Conservation (phyloP, 2,329 filamentous ascomycete species). For the Alternaria triticina region DNA sequence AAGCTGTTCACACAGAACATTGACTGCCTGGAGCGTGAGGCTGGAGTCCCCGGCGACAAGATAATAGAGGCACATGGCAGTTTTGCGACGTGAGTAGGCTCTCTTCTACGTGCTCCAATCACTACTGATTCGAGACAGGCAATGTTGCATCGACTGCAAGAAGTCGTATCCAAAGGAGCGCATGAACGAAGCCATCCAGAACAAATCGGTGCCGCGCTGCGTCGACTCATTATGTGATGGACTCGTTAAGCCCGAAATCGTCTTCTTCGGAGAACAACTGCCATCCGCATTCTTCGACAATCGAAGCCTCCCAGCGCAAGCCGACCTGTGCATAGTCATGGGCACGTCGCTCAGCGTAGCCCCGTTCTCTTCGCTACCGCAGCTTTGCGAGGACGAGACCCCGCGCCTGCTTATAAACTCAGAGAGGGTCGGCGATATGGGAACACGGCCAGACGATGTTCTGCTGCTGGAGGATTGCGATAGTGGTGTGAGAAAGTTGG, state of each 20-base stretch:
- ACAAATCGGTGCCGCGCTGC: conserved; percentile 75
- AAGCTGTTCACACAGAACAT: conserved; percentile 98
- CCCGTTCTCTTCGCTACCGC: conserved; percentile 84
- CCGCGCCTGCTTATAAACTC: conserved; percentile 88
- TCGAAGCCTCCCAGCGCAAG: conserved; percentile 61
- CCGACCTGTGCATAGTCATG: conserved; percentile 83
- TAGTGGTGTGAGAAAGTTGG: conserved; percentile 76
- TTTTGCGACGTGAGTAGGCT: conserved; percentile 67
- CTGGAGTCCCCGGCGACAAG: conserved; percentile 79
- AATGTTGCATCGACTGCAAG: conserved; percentile 90
- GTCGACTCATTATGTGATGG: conserved; percentile 68
- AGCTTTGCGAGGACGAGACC: conserved; percentile 63
- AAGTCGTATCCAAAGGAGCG: conserved; percentile 71
- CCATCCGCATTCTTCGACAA: conserved; percentile 70
- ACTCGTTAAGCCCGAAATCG: conserved; percentile 90
- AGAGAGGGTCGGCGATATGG: conserved; percentile 80
- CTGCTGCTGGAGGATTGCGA: conserved; percentile 84
- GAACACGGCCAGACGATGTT: conserved; percentile 81
- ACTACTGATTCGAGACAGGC: conserved; percentile 52
- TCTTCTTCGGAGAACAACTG: conserved; percentile 85
- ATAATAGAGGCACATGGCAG: conserved; percentile 96
- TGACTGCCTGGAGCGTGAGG: conserved; percentile 87
- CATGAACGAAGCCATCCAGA: conserved; percentile 74
- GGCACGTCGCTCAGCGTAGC: conserved; percentile 88
- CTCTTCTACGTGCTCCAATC: no score